A percentile compares a stretch with the other conserved stretches of the same genome.
Conservation (phyloP, 495 filamentous ascomycete genomes). For the Lepraria neglecta region DNA sequence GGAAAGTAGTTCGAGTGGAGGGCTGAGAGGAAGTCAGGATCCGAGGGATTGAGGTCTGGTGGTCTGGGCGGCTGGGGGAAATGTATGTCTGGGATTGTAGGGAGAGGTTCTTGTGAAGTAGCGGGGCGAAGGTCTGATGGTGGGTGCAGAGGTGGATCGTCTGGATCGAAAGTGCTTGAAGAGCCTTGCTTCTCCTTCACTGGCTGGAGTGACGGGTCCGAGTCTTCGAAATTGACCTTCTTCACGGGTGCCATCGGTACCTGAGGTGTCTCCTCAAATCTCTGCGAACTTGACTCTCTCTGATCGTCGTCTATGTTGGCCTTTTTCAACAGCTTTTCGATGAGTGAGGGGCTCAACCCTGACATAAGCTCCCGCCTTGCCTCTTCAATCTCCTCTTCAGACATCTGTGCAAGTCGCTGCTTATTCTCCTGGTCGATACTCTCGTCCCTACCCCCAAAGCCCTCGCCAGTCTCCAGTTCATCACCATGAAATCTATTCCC, state of each 20-base stretch:
- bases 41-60: conserved; percentile 73
- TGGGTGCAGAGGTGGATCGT: conserved; percentile 35
- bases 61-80: conserved; percentile 49
- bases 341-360: conserved; percentile 59
- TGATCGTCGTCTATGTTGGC: conserved; percentile 66
- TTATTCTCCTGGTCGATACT: conserved; percentile 78
- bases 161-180: conserved; percentile 16
- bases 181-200: conserved; percentile 4
- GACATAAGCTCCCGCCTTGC: conserved; percentile 69
- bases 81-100: conserved; percentile 41
- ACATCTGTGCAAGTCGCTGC: conserved; percentile 70
- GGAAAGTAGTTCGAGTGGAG: conserved; percentile 93
- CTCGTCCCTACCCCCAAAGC: conserved; percentile 49
- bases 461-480: conserved; percentile 13
- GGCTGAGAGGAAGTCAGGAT: conserved; percentile 71
- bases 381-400: conserved; percentile 66
- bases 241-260: conserved; percentile 10
- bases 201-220: conserved; percentile 19
- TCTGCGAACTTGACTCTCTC: conserved; percentile 27
- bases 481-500: background rate
- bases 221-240: conserved; percentile 20
- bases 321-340: conserved; percentile 70
- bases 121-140: conserved; percentile 41
- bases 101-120: conserved; percentile 30
- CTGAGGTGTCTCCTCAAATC: background rate